Percentiles rank a stretch among this genome's conserved stretches.
Conservation (phyloP, 495 filamentous ascomycete species). For the Annulohypoxylon moriforme region DNA sequence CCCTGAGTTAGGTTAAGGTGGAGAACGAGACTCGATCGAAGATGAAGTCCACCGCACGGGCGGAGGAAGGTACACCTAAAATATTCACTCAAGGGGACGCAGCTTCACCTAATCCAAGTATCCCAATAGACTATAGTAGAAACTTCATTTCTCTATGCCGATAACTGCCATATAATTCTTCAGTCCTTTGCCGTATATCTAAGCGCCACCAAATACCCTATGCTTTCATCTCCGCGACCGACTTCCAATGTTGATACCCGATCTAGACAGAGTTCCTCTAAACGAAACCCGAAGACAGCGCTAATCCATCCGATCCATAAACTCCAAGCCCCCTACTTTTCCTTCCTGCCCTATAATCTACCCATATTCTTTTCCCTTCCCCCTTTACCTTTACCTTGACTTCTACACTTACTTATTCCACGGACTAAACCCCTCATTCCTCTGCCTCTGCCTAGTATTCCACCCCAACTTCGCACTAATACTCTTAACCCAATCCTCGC, state of each 20-base stretch:
- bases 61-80: neutral
- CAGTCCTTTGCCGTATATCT: neutral
- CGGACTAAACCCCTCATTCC: conserved; percentile 60
- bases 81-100: no score
- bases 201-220: neutral
- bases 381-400: neutral
- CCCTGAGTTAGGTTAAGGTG: neutral
- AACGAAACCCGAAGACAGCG: neutral
- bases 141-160: neutral
- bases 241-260: neutral
- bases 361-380: neutral
- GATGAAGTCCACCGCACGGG: neutral
- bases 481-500: conserved; percentile 93
- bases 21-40: neutral
- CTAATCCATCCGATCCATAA: neutral
- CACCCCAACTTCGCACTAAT: conserved; percentile 91
- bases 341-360: neutral
- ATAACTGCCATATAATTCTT: neutral
- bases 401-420: conserved; percentile 55
- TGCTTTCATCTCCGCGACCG: neutral
- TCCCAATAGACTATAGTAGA: neutral
- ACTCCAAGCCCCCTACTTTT: conserved; percentile 2
- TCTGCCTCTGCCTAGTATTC: conserved; percentile 89
- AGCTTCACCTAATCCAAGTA: neutral
- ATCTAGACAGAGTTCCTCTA: neutral